Conservation (phyloP, 768 basidiomycete species). For the Lentinula detonsa region DNA sequence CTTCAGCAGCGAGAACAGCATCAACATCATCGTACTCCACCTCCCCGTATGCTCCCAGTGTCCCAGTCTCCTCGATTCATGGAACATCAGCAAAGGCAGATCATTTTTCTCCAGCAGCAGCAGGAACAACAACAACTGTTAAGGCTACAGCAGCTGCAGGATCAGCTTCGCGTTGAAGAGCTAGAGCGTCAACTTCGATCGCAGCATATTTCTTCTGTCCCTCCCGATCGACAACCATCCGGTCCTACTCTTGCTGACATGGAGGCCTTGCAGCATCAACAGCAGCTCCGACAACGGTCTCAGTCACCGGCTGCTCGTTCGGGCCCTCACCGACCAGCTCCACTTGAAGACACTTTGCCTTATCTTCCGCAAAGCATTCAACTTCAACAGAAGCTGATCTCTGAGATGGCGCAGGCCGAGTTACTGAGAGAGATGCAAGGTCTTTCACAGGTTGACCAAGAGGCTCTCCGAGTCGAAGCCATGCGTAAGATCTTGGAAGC, state of each 20-base stretch:
- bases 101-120: slow-evolving; percentile 62
- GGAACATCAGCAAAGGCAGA: slow-evolving; percentile 70
- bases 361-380: slow-evolving; percentile 61
- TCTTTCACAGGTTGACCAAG: slow-evolving; percentile 56
- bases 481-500: slow-evolving; percentile 89
- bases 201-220: slow-evolving; percentile 44
- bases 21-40: slow-evolving; percentile 53
- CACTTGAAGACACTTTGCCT: slow-evolving; percentile 48
- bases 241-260: slow-evolving; percentile 43
- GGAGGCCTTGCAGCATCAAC: slow-evolving; percentile 35
- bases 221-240: slow-evolving; percentile 38
- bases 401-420: slow-evolving; percentile 69
- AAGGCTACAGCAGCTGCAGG: slow-evolving; percentile 53
- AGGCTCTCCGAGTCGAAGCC: slow-evolving; percentile 68
- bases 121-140: slow-evolving; percentile 58
- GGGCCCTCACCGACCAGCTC: slow-evolving; percentile 23
- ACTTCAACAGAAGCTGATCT: slow-evolving; percentile 69
- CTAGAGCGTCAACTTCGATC: slow-evolving; percentile 57
- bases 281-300: slow-evolving; percentile 40
- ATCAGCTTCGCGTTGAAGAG: slow-evolving; percentile 60
- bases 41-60: slow-evolving; percentile 67
- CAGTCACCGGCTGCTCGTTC: slow-evolving; percentile 30
- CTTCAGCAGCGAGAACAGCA: slow-evolving; percentile 31
- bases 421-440: slow-evolving; percentile 60
- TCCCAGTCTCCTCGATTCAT: slow-evolving; percentile 78